A percentile compares a stretch with the other conserved stretches of the same genome.
Conservation (phyloP, 805 yeast species). For the Sugiyamaella boreocaroliniensis region DNA sequence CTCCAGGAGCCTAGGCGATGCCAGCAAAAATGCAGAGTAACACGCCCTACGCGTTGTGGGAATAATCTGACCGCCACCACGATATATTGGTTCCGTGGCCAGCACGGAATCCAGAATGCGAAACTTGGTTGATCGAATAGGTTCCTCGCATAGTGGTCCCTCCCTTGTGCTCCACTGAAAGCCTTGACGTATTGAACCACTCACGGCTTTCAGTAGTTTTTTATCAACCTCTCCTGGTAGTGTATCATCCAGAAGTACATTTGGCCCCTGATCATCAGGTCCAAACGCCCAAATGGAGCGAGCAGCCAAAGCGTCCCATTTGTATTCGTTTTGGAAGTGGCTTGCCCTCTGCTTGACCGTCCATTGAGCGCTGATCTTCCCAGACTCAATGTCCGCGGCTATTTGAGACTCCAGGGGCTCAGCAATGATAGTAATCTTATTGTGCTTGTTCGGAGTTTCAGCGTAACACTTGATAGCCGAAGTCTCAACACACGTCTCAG, state of each 20-base stretch:
- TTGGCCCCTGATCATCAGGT: slow-evolving; percentile 49
- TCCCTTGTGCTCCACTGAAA: slow-evolving; percentile 76
- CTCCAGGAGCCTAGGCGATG: slow-evolving; percentile 73
- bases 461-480: slow-evolving; percentile 65
- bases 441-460: slow-evolving; percentile 47
- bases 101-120: slow-evolving; percentile 56
- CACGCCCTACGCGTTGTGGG: slow-evolving; percentile 83
- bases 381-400: slow-evolving; percentile 49
- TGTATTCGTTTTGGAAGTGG: slow-evolving; percentile 48
- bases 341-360: slow-evolving; percentile 45
- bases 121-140: slow-evolving; percentile 63
- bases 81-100: slow-evolving; percentile 41
- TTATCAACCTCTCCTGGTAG: slow-evolving; percentile 64
- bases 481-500: slow-evolving; percentile 65
- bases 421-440: slow-evolving; percentile 61
- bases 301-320: slow-evolving; percentile 81
- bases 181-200: slow-evolving; percentile 61
- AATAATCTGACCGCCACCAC: slow-evolving; percentile 64
- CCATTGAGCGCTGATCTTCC: slow-evolving; percentile 32
- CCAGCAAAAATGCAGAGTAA: slow-evolving; percentile 69
- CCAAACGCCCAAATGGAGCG: slow-evolving; percentile 78
- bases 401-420: slow-evolving; percentile 62
- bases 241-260: slow-evolving; percentile 62
- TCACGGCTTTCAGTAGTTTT: slow-evolving; percentile 37
- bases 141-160: slow-evolving; percentile 92